These are phyloP conservation scores for Garcileccinum viscosum DNA, from an alignment of 1,284 basidiomycete genomes.

Conservation along the genomic window DNA sequence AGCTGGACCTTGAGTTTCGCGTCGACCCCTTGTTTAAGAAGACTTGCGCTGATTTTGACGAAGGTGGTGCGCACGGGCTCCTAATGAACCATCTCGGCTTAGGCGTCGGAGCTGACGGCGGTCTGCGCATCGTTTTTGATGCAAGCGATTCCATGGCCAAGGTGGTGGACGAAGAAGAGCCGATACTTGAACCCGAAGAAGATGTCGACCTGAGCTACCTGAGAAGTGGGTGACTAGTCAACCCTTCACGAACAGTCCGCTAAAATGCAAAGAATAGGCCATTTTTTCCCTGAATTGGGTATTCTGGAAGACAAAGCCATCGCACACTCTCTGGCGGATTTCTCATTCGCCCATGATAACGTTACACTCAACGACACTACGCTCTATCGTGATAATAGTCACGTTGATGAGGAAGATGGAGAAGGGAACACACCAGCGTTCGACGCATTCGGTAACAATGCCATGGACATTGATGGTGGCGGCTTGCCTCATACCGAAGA, in stretches of 20 bases:
- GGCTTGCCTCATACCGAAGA: constrained; percentile 68
- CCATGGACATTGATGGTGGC: constrained; percentile 53
- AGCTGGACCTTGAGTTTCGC: constrained; percentile 92
- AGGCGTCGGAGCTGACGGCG: constrained; percentile 80
- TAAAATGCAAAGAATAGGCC: constrained; percentile 43
- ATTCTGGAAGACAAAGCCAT: constrained; percentile 74
- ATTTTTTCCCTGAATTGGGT: constrained; percentile 75
- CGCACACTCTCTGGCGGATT: constrained; percentile 78
- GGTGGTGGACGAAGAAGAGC: constrained; percentile 76
- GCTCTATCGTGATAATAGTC: constrained; percentile 59
- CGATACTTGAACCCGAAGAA: constrained; percentile 68
- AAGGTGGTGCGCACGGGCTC: constrained; percentile 94
- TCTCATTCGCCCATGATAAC: constrained; percentile 75
- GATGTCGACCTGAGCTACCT: constrained; percentile 73
- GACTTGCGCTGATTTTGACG: constrained; percentile 98
- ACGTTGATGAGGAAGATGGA: constrained; percentile 51
- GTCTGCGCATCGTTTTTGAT: constrained; percentile 93
- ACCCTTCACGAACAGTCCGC: constrained; percentile 5
- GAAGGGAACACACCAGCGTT: constrained; percentile 49
- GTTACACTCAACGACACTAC: constrained; percentile 68
- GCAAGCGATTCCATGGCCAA: constrained; percentile 89
- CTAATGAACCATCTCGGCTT: constrained; percentile 90
- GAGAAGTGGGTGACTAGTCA: constrained; percentile 57
- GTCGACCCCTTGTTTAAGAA: constrained; percentile 98
- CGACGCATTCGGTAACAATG: constrained; percentile 38